Conservation (phyloP, 2,329 filamentous ascomycete species). For the Exutisphaerella laricina region DNA sequence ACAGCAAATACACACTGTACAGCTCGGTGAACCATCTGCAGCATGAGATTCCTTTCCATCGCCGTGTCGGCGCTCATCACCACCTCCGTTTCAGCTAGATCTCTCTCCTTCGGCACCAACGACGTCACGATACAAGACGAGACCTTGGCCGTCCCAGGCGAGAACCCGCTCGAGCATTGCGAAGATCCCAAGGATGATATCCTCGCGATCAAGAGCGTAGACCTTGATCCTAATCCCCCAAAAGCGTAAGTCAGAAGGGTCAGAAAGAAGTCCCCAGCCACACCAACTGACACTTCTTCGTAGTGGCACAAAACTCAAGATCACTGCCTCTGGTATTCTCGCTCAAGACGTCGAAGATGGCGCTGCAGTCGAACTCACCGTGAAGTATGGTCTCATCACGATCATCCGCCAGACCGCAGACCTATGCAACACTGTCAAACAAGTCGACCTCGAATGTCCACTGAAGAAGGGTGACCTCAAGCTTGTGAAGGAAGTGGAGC, state of each 20-base stretch:
- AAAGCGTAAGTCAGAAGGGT: constrained; percentile 54
- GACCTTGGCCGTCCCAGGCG: constrained; percentile 66
- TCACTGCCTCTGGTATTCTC: constrained; percentile 73
- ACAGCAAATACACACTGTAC: constrained; percentile 5
- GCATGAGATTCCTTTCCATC: constrained; percentile 32
- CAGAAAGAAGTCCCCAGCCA: constrained; percentile 2
- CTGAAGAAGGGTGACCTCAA: constrained; percentile 68
- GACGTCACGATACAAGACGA: constrained; percentile 27
- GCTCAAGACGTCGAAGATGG: constrained; percentile 67
- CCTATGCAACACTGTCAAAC: constrained; percentile 81
- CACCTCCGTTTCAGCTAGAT: constrained; percentile 27
- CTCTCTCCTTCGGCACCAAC: constrained; percentile 18
- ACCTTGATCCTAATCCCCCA: constrained; percentile 82
- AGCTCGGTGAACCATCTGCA: neutral
- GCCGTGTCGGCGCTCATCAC: constrained; percentile 27
- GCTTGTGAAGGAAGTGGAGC: constrained; percentile 73
- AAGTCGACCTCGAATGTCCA: constrained; percentile 85
- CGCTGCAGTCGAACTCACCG: constrained; percentile 73
- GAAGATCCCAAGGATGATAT: constrained; percentile 63
- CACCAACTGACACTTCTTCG: constrained; percentile 1
- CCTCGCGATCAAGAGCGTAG: constrained; percentile 69
- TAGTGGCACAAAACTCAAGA: constrained; percentile 72
- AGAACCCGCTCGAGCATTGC: constrained; percentile 82
- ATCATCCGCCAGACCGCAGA: constrained; percentile 76
- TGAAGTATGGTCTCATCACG: constrained; percentile 92